phyloP scores from a whole-genome alignment of 345 rosid species.

The Lepidium sativum region DNA sequence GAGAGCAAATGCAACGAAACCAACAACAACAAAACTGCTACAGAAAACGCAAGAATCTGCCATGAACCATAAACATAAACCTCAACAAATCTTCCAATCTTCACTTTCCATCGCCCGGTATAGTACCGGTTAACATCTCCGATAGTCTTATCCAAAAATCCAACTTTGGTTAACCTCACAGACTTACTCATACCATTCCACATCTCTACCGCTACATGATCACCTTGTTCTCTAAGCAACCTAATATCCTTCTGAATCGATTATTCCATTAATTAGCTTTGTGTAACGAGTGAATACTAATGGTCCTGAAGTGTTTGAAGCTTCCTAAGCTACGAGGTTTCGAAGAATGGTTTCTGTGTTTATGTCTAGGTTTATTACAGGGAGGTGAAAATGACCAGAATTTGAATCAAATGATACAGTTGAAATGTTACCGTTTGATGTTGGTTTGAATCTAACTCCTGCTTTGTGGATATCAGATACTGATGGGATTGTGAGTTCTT shows the following conservation, averaged over 20 bases:
- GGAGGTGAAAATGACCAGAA: slow-evolving; percentile 37
- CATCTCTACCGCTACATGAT: slow-evolving; percentile 52
- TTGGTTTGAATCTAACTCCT: slow-evolving; percentile 39
- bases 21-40: slow-evolving; percentile 45
- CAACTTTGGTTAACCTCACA: slow-evolving; percentile 55
- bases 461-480: slow-evolving; percentile 43
- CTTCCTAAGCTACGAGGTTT: slow-evolving; percentile 75
- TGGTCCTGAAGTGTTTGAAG: slow-evolving; percentile 48
- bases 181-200: slow-evolving; percentile 87
- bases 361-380: slow-evolving; percentile 45
- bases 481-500: slow-evolving; percentile 69
- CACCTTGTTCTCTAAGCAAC: slow-evolving; percentile 62
- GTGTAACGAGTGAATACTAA: slow-evolving; percentile 66
- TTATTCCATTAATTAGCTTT: slow-evolving; percentile 69
- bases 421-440: slow-evolving; percentile 33
- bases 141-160: slow-evolving; percentile 50
- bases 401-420: slow-evolving; percentile 38
- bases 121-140: slow-evolving; percentile 64
- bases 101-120: slow-evolving; percentile 52
- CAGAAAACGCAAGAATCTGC: slow-evolving; percentile 47
- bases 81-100: slow-evolving; percentile 29
- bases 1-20: slow-evolving; percentile 42
- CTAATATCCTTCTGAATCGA: slow-evolving; percentile 59
- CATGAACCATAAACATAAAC: slow-evolving; percentile 53
- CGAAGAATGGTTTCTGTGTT: slow-evolving; percentile 55